Evolutionary conservation across 192 early-diverging fungal species (phyloP).

Genomic region (Physocladia obscura): DNA sequence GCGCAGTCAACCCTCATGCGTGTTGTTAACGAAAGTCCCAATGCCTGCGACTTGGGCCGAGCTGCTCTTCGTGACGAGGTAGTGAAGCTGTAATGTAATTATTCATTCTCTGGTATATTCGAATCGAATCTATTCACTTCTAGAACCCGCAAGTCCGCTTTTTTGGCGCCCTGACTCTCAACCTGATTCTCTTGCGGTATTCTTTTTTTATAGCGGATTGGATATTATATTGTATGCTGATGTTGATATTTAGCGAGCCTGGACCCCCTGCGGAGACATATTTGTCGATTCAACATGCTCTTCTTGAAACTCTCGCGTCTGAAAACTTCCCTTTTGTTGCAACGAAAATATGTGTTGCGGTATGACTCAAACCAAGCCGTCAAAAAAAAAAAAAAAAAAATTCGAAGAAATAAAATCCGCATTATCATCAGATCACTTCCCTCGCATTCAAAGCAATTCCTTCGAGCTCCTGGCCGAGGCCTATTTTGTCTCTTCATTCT

Average conservation of each 20-base stretch:
- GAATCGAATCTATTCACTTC: too few relatives aligned
- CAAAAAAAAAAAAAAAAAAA: too few relatives aligned
- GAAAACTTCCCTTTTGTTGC: slow-evolving; percentile 4
- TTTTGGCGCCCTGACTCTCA: slow-evolving; percentile 17
- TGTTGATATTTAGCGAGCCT: neutral
- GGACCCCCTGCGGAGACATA: neutral
- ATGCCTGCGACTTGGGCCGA: too few relatives aligned
- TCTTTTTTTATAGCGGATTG: neutral
- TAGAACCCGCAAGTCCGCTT: slow-evolving; percentile 14
- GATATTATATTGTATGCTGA: neutral
- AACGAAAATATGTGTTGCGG: slow-evolving; percentile 18
- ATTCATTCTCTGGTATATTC: too few relatives aligned
- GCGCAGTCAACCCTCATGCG: too few relatives aligned
- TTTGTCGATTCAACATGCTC: neutral
- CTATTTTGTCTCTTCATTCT: neutral
- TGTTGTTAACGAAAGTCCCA: too few relatives aligned
- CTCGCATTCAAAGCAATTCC: slow-evolving; percentile 18
- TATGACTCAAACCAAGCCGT: neutral
- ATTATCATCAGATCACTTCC: neutral
- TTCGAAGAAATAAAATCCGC: neutral
- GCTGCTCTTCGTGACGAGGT: too few relatives aligned
- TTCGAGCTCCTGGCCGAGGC: slow-evolving; percentile 2
- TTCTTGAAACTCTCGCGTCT: neutral
- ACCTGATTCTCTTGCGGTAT: slow-evolving; percentile 5
- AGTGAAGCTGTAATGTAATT: too few relatives aligned